Percentiles rank a stretch among this genome's conserved stretches.
Evolutionary conservation across 257 asterid species (phyloP).

Genomic region (Verbena officinalis): DNA sequence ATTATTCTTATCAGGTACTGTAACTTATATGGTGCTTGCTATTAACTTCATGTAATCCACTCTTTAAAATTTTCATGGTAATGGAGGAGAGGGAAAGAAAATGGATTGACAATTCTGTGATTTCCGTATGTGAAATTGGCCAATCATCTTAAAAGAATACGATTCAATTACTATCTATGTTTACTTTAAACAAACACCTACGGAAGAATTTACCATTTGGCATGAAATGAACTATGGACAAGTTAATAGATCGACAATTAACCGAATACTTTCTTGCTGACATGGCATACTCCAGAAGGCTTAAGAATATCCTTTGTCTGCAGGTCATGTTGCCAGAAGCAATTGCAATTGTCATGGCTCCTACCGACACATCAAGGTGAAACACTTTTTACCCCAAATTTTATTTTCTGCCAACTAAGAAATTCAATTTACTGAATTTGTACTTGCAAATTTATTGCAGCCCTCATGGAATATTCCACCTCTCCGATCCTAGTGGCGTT

Average conservation of each 20-base stretch:
- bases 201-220: background rate
- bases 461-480: slow-evolving; percentile 95
- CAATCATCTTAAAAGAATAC: background rate
- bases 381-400: background rate
- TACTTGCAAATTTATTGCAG: slow-evolving; percentile 42
- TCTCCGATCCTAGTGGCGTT: slow-evolving; percentile 90
- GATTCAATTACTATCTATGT: background rate
- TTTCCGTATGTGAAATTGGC: too few species aligned
- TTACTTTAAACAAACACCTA: background rate
- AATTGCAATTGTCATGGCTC: slow-evolving; percentile 97
- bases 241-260: background rate
- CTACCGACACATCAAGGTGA: slow-evolving; percentile 68
- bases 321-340: slow-evolving; percentile 98
- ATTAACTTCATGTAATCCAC: background rate
- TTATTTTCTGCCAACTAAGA: background rate
- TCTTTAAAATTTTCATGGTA: background rate
- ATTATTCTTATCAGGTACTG: slow-evolving; percentile 95
- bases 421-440: background rate
- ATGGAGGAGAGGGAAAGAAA: background rate
- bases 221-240: slow-evolving; percentile 1
- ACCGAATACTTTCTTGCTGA: slow-evolving; percentile 8
- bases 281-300: background rate
- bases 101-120: too few species aligned
- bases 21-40: background rate
- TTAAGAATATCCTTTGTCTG: slow-evolving; percentile 26